A percentile compares a stretch with the other conserved stretches of the same genome.
phyloP scores from a whole-genome alignment of 768 basidiomycete genomes.

The Zangia roseola region DNA sequence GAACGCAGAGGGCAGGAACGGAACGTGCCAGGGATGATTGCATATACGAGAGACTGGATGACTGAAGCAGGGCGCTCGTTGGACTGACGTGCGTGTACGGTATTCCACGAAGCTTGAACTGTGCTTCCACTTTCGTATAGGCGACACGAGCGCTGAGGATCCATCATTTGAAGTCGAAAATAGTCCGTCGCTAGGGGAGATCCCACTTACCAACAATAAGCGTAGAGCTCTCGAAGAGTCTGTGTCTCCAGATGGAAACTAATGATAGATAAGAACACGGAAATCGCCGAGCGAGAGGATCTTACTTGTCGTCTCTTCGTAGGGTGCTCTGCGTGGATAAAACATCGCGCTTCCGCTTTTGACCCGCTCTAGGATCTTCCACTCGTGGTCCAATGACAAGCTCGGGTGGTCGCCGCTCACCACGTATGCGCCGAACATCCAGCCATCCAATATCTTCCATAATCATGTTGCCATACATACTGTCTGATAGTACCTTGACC shows the following conservation, averaged over 20 bases:
- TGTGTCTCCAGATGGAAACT: constrained; percentile 71
- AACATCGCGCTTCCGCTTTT: constrained; percentile 31
- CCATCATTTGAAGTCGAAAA: neutral
- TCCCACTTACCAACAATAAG: constrained; percentile 79
- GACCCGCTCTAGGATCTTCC: constrained; percentile 23
- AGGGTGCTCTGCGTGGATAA: neutral
- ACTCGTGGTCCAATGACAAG: constrained; percentile 9
- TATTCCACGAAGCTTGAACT: constrained; percentile 80
- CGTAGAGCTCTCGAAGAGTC: constrained; percentile 74
- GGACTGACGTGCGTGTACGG: constrained; percentile 76
- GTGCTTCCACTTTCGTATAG: constrained; percentile 85
- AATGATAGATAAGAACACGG: neutral
- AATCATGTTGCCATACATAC: constrained; percentile 57
- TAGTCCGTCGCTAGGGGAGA: neutral
- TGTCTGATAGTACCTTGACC: constrained; percentile 51
- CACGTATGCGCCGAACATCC: constrained; percentile 65
- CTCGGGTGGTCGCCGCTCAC: constrained; percentile 33
- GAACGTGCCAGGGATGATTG: constrained; percentile 75
- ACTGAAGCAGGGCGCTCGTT: constrained; percentile 36
- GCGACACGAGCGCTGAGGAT: constrained; percentile 76
- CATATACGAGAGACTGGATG: constrained; percentile 50
- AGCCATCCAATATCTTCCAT: constrained; percentile 83
- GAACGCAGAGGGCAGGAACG: constrained; percentile 81
- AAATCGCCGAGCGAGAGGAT: neutral
- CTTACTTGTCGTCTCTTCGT: constrained; percentile 32